Percentiles rank a stretch among this genome's conserved stretches.
Evolutionary conservation across 1,284 basidiomycete genomes (phyloP).

Genomic region (Mycena citricolor): DNA sequence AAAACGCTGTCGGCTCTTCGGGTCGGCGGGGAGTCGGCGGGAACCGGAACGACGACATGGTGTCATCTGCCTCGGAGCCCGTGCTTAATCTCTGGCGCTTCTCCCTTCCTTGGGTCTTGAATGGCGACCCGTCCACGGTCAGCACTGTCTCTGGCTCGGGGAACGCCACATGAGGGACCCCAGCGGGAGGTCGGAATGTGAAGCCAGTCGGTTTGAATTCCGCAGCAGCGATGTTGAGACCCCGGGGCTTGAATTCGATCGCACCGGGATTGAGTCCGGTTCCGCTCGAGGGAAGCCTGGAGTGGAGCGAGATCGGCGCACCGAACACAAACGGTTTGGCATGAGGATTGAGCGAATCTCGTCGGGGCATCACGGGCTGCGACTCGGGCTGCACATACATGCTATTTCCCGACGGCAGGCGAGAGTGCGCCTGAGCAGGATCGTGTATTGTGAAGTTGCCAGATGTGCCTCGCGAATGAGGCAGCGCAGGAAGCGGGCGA

Average conservation of each 20-base stretch:
- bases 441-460: conserved; percentile 61
- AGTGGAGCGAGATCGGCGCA: conserved; percentile 40
- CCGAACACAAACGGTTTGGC: conserved; percentile 83
- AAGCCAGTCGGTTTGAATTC: conserved; percentile 77
- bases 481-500: conserved; percentile 59
- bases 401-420: conserved; percentile 40
- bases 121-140: conserved; percentile 32
- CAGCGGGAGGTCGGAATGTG: conserved; percentile 69
- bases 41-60: conserved; percentile 75
- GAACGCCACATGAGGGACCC: conserved; percentile 55
- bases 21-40: conserved; percentile 53
- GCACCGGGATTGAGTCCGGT: conserved; percentile 69
- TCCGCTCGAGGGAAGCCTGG: conserved; percentile 59
- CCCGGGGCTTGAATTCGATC: conserved; percentile 44
- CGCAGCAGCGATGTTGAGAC: no score
- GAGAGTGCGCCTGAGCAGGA: conserved; percentile 63
- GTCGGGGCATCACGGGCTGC: conserved; percentile 29
- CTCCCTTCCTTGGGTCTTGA: conserved; percentile 40
- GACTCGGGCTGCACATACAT: not conserved
- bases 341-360: conserved; percentile 64
- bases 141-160: conserved; percentile 35
- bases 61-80: conserved; percentile 32
- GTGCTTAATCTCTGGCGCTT: conserved; percentile 62
- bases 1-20: conserved; percentile 66
- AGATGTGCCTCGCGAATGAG: conserved; percentile 65